Conservation (phyloP, 768 basidiomycete genomes). For the Leucogyrophana mollusca region DNA sequence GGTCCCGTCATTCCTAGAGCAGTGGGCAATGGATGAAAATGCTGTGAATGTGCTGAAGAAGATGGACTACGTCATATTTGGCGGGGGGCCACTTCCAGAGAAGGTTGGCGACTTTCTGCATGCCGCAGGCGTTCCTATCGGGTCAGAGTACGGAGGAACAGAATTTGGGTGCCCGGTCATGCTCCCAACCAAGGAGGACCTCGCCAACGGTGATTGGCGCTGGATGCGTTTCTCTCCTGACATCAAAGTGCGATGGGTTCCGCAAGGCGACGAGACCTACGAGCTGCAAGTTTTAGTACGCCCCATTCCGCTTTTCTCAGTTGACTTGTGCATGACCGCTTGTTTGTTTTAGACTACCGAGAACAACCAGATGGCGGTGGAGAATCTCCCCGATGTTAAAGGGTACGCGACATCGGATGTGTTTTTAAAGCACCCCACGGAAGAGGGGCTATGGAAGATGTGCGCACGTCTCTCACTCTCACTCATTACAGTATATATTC, state of each 20-base stretch:
- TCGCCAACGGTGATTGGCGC: constrained; percentile 6
- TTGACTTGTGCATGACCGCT: too few relatives aligned
- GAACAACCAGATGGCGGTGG: background rate
- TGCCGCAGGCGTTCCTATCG: constrained; percentile 27
- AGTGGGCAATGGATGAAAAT: constrained; percentile 2
- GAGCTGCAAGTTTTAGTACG: constrained; percentile 33
- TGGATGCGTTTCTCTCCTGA: constrained; percentile 7
- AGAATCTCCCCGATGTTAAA: constrained; percentile 4
- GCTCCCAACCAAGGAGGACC: constrained; percentile 24
- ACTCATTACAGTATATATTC: background rate
- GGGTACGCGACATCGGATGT: constrained; percentile 4
- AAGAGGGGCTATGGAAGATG: constrained; percentile 1
- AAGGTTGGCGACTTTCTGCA: constrained; percentile 30
- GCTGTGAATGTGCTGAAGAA: constrained; percentile 3
- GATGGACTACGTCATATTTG: constrained; percentile 12
- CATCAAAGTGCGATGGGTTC: constrained; percentile 9
- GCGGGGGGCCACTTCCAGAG: constrained; percentile 33
- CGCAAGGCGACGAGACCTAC: constrained; percentile 33
- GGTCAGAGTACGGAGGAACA: constrained; percentile 33
- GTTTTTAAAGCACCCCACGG: background rate
- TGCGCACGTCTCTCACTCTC: background rate
- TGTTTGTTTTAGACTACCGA: background rate
- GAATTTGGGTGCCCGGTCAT: constrained; percentile 30
- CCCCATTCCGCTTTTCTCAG: background rate
- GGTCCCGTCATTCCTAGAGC: constrained; percentile 5